phyloP scores from a whole-genome alignment of 2,329 filamentous ascomycete genomes.

The Penicillium concentricum region DNA sequence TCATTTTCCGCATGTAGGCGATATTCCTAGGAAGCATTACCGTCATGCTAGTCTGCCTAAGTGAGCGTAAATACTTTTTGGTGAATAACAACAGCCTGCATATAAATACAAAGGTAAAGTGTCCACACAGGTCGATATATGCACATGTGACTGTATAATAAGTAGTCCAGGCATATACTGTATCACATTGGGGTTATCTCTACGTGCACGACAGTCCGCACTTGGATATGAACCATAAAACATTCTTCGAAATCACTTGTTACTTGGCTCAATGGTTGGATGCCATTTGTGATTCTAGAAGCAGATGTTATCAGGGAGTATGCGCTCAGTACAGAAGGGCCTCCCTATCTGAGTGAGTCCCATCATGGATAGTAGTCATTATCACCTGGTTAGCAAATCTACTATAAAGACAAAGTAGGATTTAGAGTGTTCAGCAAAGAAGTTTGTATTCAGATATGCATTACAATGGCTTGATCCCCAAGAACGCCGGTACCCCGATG shows the following conservation, averaged over 20 bases:
- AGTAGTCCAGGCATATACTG: too few species aligned
- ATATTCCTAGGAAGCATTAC: too few species aligned
- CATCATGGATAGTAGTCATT: neutral
- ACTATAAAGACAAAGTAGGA: neutral
- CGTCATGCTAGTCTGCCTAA: too few species aligned
- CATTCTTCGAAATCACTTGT: neutral
- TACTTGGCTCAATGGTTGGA: neutral
- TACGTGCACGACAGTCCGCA: neutral
- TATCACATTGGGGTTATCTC: neutral
- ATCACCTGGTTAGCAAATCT: neutral
- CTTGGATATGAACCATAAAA: neutral
- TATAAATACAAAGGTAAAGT: too few species aligned
- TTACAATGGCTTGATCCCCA: slow-evolving; percentile 19
- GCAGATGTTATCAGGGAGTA: too few species aligned
- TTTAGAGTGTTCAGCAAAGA: slow-evolving; percentile 1
- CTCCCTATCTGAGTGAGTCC: neutral
- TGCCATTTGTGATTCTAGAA: too few species aligned
- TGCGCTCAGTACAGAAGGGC: too few species aligned
- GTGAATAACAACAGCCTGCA: too few species aligned
- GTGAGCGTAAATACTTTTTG: too few species aligned
- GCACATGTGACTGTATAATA: too few species aligned
- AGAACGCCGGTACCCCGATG: slow-evolving; percentile 27
- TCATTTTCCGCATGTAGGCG: too few species aligned
- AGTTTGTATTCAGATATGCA: slow-evolving; percentile 25
- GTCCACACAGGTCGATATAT: too few species aligned